Base-by-base conservation (phyloP, 2,329 filamentous ascomycete genomes). In the Stenocarpella maydis region DNA sequence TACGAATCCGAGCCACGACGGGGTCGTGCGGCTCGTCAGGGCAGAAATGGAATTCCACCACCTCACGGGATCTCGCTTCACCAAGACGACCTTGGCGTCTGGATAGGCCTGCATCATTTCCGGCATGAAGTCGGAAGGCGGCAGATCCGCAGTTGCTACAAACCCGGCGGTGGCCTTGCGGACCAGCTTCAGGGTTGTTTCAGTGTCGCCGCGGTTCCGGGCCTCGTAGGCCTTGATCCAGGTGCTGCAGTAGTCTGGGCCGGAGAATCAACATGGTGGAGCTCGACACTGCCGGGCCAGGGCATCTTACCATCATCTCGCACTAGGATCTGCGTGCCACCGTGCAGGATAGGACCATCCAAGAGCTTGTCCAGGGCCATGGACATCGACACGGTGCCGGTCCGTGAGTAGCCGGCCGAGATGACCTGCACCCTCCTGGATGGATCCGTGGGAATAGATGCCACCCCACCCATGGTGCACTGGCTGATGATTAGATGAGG, bases 221-320 rank as follows among this genome's bases (percentile, higher is more conserved):
- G 74, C 74, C 17, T 73, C 52, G 58, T 76, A 76, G 2, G 75
- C 75, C 12, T 73, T 70, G 37, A 75, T 73, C 75, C 74, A 76
- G 0, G 66, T 71, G 5, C 58, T 50, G 43, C 72, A 75, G 24
- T 74, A 75, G 12, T 72, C 34, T 37, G 34, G 34, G 12, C 34
- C 2, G 34, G 34, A 12, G 31, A 12, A 37, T 37, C 10, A 37
- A 12, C 34, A 12, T 37, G 34, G n/a, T 2, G 12, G 2, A 12
- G 6, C 9, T 37, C 34, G 34, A 37, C 34, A 37, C 5, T 37
- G 5, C 2, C 34, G 34, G 34, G 34, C 34, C 34, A 37, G 34
- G 2, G 34, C 2, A 12, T 12, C 34, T 12, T 12, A 37, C 34
- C 72, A 19, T 69, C 67, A 7, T 52, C 68, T 0, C 71, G 58